Evolutionary conservation across 1,284 basidiomycete species (phyloP).

Genomic region (Fomitopsis betulina): DNA sequence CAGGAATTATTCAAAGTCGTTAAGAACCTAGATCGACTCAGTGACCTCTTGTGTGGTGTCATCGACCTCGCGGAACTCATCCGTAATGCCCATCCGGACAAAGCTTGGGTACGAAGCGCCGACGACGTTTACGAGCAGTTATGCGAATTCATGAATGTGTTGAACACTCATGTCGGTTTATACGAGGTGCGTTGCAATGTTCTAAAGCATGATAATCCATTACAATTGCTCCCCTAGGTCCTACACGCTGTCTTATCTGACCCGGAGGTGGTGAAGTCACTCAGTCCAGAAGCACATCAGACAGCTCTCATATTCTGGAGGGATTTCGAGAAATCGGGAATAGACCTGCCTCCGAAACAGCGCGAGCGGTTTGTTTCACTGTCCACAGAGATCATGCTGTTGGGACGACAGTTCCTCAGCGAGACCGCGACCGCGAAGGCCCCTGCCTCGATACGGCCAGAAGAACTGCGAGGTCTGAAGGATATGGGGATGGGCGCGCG

Average conservation of each 20-base stretch:
- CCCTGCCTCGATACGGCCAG: constrained; percentile 61
- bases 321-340: constrained; percentile 97
- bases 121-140: constrained; percentile 88
- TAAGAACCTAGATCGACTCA: constrained; percentile 93
- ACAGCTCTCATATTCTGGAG: constrained; percentile 93
- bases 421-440: constrained; percentile 57
- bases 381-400: constrained; percentile 87
- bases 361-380: constrained; percentile 84
- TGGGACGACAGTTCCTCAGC: constrained; percentile 84
- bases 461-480: constrained; percentile 63
- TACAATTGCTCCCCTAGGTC: constrained; percentile 37
- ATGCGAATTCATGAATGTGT: constrained; percentile 96
- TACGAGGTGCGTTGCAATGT: constrained; percentile 64
- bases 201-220: not conserved
- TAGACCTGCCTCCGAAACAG: constrained; percentile 78
- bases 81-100: constrained; percentile 89
- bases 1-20: constrained; percentile 79
- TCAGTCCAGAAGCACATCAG: constrained; percentile 67
- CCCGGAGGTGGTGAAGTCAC: constrained; percentile 52
- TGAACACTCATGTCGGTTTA: constrained; percentile 93
- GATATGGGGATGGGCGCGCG: constrained; percentile 67
- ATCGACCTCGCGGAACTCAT: constrained; percentile 96
- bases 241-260: constrained; percentile 63
- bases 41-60: constrained; percentile 92
- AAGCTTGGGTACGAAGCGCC: constrained; percentile 77